phyloP scores from a whole-genome alignment of 1,284 basidiomycete species.

The Ceratobasidium sp. region DNA sequence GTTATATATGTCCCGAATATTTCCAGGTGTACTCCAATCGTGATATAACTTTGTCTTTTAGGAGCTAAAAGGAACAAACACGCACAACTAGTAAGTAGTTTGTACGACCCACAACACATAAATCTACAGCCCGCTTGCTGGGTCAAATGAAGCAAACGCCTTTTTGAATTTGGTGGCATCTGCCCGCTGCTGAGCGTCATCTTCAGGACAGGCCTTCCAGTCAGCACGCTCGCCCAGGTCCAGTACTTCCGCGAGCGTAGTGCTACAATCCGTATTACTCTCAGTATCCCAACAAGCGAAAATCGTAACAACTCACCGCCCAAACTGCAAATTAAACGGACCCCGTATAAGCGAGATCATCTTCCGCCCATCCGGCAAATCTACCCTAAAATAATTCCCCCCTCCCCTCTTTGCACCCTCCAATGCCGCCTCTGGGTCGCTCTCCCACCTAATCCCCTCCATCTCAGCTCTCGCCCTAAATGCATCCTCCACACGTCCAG shows the following conservation, averaged over 20 bases:
- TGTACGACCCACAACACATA: neutral
- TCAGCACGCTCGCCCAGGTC: constrained; percentile 82
- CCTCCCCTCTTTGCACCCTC: constrained; percentile 62
- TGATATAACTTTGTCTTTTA: neutral
- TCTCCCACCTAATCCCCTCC: constrained; percentile 73
- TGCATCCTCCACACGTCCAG: constrained; percentile 73
- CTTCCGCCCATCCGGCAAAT: constrained; percentile 86
- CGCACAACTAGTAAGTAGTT: neutral
- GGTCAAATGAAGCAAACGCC: constrained; percentile 81
- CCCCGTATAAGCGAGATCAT: constrained; percentile 86
- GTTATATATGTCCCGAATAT: no score
- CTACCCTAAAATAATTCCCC: constrained; percentile 89
- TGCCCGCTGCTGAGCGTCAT: constrained; percentile 83
- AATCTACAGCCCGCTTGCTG: constrained; percentile 40
- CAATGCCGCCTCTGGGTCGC: constrained; percentile 74
- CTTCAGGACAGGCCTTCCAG: constrained; percentile 88
- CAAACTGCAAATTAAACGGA: constrained; percentile 92
- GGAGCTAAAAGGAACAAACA: neutral
- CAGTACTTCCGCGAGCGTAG: constrained; percentile 81
- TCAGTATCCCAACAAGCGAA: constrained; percentile 44
- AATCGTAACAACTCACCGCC: constrained; percentile 72
- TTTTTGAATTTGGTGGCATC: constrained; percentile 86
- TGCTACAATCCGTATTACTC: constrained; percentile 62
- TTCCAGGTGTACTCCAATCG: no score
- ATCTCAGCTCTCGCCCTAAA: constrained; percentile 78